Percentiles rank a stretch among this genome's conserved stretches.
Evolutionary conservation across 306 rosid species (phyloP).

Genomic region (Acacia confusa): DNA sequence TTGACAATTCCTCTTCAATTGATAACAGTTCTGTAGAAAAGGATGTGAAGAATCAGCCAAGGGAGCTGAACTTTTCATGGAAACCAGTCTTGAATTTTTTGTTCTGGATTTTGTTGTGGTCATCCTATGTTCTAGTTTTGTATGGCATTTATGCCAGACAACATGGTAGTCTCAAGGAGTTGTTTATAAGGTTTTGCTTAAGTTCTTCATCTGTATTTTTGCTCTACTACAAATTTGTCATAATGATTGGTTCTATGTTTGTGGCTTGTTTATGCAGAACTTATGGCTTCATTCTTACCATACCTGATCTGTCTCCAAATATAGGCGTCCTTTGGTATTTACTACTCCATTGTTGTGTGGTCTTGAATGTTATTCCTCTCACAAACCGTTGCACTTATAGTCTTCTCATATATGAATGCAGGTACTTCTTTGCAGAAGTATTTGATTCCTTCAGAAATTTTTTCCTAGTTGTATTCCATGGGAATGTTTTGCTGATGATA

Average conservation of each 20-base stretch:
- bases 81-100: constrained; percentile 18
- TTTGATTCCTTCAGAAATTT: constrained; percentile 83
- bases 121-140: constrained; percentile 73
- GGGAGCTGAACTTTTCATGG: constrained; percentile 53
- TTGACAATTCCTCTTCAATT: constrained; percentile 43
- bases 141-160: constrained; percentile 62
- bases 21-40: constrained; percentile 41
- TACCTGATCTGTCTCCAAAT: constrained; percentile 90
- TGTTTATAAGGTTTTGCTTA: constrained; percentile 75
- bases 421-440: constrained; percentile 99
- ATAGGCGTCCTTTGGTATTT: constrained; percentile 86
- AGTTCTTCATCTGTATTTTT: background rate
- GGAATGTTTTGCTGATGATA: constrained; percentile 84
- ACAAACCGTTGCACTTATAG: constrained; percentile 28
- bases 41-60: constrained; percentile 39
- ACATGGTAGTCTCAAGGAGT: constrained; percentile 79
- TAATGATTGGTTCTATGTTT: constrained; percentile 22
- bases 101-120: constrained; percentile 60
- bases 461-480: constrained; percentile 84
- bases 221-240: constrained; percentile 5
- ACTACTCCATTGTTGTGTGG: background rate
- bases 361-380: constrained; percentile 26
- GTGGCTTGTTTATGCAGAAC: constrained; percentile 64
- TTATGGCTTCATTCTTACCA: constrained; percentile 90
- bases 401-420: constrained; percentile 40